These are phyloP conservation scores for Meyerozyma athensensis DNA, from an alignment of 1,139 yeast genomes.

Conservation along the genomic window DNA sequence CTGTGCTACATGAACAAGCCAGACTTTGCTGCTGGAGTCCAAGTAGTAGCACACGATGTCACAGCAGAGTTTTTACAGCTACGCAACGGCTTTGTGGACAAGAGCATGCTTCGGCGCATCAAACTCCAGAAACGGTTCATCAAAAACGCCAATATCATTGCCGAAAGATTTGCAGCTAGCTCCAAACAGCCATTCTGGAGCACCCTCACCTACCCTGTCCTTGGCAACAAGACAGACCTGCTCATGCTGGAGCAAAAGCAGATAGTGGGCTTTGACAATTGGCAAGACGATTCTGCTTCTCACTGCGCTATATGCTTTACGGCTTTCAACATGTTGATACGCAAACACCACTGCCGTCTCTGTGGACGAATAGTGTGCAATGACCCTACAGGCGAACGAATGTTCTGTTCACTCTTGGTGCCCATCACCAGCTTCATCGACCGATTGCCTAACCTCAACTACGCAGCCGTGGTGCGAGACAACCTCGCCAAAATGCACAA, in stretches of 20 bases:
- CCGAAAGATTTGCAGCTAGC: slow-evolving; percentile 13
- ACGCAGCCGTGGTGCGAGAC: slow-evolving; percentile 24
- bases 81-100: slow-evolving; percentile 40
- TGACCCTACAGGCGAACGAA: slow-evolving; percentile 35
- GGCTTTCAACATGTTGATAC: slow-evolving; percentile 50
- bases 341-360: slow-evolving; percentile 85
- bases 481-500: slow-evolving; percentile 14
- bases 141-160: slow-evolving; percentile 29
- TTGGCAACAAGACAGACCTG: slow-evolving; percentile 7
- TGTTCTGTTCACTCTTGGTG: slow-evolving; percentile 65
- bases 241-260: slow-evolving; percentile 38
- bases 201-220: slow-evolving; percentile 15
- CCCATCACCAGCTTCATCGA: slow-evolving; percentile 50
- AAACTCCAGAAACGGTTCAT: slow-evolving; percentile 63
- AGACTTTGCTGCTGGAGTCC: slow-evolving; percentile 43
- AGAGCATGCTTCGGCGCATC: slow-evolving; percentile 45
- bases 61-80: slow-evolving; percentile 37
- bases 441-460: slow-evolving; percentile 35
- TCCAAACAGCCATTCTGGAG: slow-evolving; percentile 11
- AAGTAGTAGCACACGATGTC: slow-evolving; percentile 38
- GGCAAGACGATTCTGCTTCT: slow-evolving; percentile 59
- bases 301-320: slow-evolving; percentile 64
- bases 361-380: slow-evolving; percentile 87
- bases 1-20: slow-evolving; percentile 55
- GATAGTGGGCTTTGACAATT: slow-evolving; percentile 46